Conservation (phyloP, 768 basidiomycete genomes). For the Lepiota brunneoincarnata region DNA sequence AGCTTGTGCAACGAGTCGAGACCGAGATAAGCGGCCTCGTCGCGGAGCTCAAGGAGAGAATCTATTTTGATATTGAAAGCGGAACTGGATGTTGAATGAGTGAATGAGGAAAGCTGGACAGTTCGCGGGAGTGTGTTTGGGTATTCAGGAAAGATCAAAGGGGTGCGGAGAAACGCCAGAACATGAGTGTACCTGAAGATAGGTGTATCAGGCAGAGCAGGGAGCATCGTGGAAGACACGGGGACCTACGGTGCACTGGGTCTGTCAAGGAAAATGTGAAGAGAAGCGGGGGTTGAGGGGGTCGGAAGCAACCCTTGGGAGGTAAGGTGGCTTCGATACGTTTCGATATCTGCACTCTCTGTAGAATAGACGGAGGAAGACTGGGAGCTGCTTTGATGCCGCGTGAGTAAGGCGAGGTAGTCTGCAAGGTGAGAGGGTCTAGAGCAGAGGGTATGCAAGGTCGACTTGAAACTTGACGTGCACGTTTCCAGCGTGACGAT, state of each 20-base stretch:
- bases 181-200: slow-evolving; percentile 64
- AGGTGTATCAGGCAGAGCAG: neutral
- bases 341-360: slow-evolving; percentile 48
- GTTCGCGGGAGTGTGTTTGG: slow-evolving; percentile 59
- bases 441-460: slow-evolving; percentile 62
- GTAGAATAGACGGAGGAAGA: slow-evolving; percentile 56
- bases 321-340: slow-evolving; percentile 62
- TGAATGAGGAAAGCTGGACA: slow-evolving; percentile 45
- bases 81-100: slow-evolving; percentile 20
- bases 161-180: slow-evolving; percentile 67
- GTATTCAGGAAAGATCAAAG: slow-evolving; percentile 39
- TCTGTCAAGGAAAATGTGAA: slow-evolving; percentile 79
- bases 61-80: slow-evolving; percentile 47
- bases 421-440: slow-evolving; percentile 64
- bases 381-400: slow-evolving; percentile 35
- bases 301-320: slow-evolving; percentile 54
- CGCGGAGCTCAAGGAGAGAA: slow-evolving; percentile 68
- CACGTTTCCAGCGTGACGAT: slow-evolving; percentile 77
- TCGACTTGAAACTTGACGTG: slow-evolving; percentile 63
- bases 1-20: slow-evolving; percentile 63
- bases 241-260: slow-evolving; percentile 72
- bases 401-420: slow-evolving; percentile 47
- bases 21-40: slow-evolving; percentile 76
- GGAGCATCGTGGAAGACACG: neutral
- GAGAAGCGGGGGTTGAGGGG: slow-evolving; percentile 31